Percentiles rank a stretch among this genome's conserved stretches.
Evolutionary conservation across 371 early-diverging fungal genomes (phyloP).

Genomic region (Mortierella sp.): DNA sequence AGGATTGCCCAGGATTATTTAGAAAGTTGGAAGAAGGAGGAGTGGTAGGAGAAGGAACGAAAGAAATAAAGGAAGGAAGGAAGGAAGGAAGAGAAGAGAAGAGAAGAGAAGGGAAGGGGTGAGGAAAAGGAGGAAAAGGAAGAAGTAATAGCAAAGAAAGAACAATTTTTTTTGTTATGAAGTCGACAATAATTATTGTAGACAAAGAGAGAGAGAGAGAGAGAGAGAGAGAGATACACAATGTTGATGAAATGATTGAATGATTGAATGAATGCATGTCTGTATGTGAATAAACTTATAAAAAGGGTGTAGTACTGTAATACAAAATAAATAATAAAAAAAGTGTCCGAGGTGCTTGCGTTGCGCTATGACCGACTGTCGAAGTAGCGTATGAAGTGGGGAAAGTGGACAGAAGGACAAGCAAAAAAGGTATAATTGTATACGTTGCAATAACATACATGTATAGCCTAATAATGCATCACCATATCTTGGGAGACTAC

Average conservation of each 20-base stretch:
- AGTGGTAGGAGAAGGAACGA: background rate
- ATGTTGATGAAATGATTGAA: background rate
- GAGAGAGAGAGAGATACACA: too few species aligned
- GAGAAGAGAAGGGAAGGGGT: background rate
- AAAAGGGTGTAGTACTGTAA: background rate
- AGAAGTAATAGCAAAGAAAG: background rate
- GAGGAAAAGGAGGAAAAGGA: background rate
- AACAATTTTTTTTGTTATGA: background rate
- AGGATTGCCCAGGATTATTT: background rate
- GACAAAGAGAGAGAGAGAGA: too few species aligned
- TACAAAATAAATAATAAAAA: slow-evolving; percentile 8
- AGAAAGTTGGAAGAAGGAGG: background rate
- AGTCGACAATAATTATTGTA: background rate
- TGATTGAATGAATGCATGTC: too few species aligned
- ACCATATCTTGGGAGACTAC: background rate
- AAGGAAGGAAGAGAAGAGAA: background rate
- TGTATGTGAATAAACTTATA: too few species aligned
- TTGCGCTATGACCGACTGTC: slow-evolving; percentile 20
- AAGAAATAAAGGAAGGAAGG: background rate
- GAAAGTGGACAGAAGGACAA: too few species aligned
- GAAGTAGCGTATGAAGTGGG: background rate
- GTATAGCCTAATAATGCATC: background rate
- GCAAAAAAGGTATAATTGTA: too few species aligned
- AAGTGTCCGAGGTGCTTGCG: slow-evolving; percentile 13
- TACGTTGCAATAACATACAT: background rate